Evolutionary conservation across 2,329 filamentous ascomycete species (phyloP).

Genomic region (Bipolaris sorokiniana): DNA sequence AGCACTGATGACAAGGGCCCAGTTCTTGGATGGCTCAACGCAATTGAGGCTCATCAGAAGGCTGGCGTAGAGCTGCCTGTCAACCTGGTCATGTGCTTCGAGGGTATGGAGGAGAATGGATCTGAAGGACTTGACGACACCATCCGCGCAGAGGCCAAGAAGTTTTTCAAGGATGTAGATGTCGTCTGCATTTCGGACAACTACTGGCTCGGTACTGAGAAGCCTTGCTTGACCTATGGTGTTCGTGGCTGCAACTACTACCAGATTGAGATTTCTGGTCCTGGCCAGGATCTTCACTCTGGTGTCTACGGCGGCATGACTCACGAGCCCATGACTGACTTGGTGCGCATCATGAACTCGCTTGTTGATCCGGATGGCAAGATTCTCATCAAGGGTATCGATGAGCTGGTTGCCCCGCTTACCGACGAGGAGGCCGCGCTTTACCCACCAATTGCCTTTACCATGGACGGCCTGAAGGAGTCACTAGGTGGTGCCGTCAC

Average conservation of each 20-base stretch:
- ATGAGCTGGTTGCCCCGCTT: conserved; percentile 88
- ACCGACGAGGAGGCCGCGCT: conserved; percentile 84
- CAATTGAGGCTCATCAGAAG: conserved; percentile 96
- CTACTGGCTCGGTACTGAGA: conserved; percentile 99
- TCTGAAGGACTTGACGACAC: conserved; percentile 96
- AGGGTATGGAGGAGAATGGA: conserved; percentile 99
- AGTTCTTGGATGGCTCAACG: conserved; percentile 95
- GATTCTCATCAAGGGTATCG: conserved; percentile 92
- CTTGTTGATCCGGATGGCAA: conserved; percentile 90
- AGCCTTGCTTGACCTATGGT: conserved; percentile 96
- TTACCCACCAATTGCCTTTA: conserved; percentile 91
- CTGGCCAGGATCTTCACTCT: conserved; percentile 91
- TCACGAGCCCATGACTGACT: conserved; percentile 98
- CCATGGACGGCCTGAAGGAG: conserved; percentile 93
- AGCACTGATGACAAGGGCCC: conserved; percentile 98
- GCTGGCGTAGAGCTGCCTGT: conserved; percentile 93
- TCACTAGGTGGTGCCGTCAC: conserved; percentile 87
- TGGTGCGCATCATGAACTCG: conserved; percentile 79
- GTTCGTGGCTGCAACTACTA: conserved; percentile 99
- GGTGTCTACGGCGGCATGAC: conserved; percentile 96
- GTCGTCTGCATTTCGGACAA: conserved; percentile 99
- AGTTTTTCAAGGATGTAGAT: conserved; percentile 93
- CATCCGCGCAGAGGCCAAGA: conserved; percentile 87
- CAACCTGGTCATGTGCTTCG: conserved; percentile 98
- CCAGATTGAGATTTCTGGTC: conserved; percentile 85